These are phyloP conservation scores for Jaltomata sinuosa DNA, from an alignment of 257 asterid genomes.

Conservation along the genomic window DNA sequence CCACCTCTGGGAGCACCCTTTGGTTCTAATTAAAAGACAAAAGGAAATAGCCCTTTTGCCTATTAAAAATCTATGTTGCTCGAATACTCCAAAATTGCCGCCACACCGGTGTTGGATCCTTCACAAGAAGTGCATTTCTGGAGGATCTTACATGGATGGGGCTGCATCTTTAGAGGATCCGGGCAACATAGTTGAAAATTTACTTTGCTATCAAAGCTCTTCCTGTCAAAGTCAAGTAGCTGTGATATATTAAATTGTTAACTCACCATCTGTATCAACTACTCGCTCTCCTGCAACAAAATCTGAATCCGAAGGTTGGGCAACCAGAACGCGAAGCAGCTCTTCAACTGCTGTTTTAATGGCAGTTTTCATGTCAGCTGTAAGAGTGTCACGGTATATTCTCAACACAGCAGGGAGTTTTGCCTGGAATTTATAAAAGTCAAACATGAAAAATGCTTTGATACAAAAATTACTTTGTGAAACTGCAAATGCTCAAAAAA, in stretches of 20 bases:
- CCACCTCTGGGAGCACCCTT: background rate
- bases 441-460: background rate
- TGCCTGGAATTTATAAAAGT: slow-evolving; percentile 45
- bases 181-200: background rate
- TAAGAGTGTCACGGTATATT: slow-evolving; percentile 82
- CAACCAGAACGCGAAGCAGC: slow-evolving; percentile 49
- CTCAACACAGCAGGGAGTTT: slow-evolving; percentile 92
- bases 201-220: background rate
- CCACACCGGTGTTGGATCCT: background rate
- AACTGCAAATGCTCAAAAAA: background rate
- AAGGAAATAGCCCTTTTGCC: background rate
- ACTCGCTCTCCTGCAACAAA: slow-evolving; percentile 71
- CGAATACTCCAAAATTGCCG: background rate
- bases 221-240: background rate
- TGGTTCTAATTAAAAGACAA: background rate
- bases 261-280: slow-evolving; percentile 76
- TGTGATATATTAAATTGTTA: background rate
- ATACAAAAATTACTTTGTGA: background rate
- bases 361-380: slow-evolving; percentile 81
- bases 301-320: slow-evolving; percentile 53
- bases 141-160: background rate
- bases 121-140: background rate
- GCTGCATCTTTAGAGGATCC: background rate
- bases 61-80: background rate
- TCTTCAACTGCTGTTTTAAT: slow-evolving; percentile 73